These are phyloP conservation scores for Cardamine resedifolia DNA, from an alignment of 345 rosid genomes.

Conservation along the genomic window DNA sequence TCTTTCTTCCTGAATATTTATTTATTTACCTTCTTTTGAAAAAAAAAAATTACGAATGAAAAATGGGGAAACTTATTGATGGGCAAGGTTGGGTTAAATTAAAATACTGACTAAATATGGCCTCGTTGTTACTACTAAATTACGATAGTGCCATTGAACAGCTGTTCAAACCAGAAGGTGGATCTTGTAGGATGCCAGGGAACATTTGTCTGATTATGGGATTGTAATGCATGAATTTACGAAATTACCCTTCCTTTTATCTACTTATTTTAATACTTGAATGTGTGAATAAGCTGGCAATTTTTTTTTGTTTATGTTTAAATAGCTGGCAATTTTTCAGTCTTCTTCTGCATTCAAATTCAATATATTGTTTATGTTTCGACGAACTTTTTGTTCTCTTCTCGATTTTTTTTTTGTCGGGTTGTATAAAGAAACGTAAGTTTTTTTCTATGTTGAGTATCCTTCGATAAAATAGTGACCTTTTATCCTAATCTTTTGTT, in stretches of 20 bases:
- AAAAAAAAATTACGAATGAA: not conserved
- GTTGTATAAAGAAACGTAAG: no score
- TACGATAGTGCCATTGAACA: slow-evolving; percentile 30
- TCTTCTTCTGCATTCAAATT: not conserved
- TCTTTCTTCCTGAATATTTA: slow-evolving; percentile 9
- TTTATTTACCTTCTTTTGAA: not conserved
- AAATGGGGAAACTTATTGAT: not conserved
- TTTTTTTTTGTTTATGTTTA: not conserved
- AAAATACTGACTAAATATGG: slow-evolving; percentile 21
- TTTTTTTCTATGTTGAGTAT: no score
- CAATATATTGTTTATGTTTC: not conserved
- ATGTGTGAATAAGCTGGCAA: slow-evolving; percentile 9
- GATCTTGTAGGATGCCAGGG: slow-evolving; percentile 32
- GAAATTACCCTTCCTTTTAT: not conserved
- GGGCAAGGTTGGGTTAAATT: slow-evolving; percentile 5
- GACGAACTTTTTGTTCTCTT: not conserved
- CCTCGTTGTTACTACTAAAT: not conserved
- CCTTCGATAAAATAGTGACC: not conserved
- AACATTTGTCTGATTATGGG: slow-evolving; percentile 28
- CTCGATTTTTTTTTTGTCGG: not conserved
- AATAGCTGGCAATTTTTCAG: slow-evolving; percentile 19
- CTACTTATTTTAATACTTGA: not conserved
- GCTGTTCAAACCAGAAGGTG: slow-evolving; percentile 11
- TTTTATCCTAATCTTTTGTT: not conserved
- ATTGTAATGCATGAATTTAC: not conserved